Evolutionary conservation across 805 yeast genomes (phyloP).

Genomic region (Candida michaelii): DNA sequence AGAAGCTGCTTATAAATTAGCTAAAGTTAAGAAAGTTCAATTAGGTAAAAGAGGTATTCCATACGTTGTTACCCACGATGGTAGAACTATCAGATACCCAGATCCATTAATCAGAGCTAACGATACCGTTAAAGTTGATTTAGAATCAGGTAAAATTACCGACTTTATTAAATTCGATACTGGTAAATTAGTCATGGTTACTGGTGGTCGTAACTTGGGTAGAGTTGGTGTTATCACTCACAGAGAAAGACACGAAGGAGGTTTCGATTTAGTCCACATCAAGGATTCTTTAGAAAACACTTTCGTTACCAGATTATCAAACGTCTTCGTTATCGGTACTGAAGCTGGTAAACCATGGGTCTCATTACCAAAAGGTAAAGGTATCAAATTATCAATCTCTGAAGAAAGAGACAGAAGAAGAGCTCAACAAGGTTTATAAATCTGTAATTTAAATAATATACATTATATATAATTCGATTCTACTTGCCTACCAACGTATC

Average conservation of each 20-base stretch:
- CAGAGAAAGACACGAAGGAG: conserved; percentile 46
- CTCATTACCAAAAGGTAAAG: conserved; percentile 46
- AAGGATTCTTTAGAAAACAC: conserved; percentile 42
- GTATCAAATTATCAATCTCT: conserved; percentile 42
- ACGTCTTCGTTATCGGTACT: conserved; percentile 42
- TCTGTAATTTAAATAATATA: conserved; percentile 6
- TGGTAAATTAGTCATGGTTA: conserved; percentile 43
- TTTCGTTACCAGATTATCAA: conserved; percentile 42
- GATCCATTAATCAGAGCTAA: conserved; percentile 95
- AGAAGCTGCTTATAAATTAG: conserved; percentile 98
- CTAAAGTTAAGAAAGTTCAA: conserved; percentile 97
- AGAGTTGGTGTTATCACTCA: conserved; percentile 43
- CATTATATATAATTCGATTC: background rate
- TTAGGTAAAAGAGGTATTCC: conserved; percentile 98
- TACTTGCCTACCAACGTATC: too few species aligned
- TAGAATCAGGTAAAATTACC: conserved; percentile 91
- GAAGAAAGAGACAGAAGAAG: conserved; percentile 48
- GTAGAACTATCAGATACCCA: conserved; percentile 99
- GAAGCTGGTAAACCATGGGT: conserved; percentile 43
- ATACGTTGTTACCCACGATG: conserved; percentile 98
- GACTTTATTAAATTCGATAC: conserved; percentile 41
- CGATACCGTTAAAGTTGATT: conserved; percentile 97
- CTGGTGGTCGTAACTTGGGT: conserved; percentile 46
- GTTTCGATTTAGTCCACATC: conserved; percentile 44
- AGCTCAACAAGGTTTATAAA: conserved; percentile 30